phyloP scores from a whole-genome alignment of 306 rosid species.

The Cyamopsis tetragonoloba region DNA sequence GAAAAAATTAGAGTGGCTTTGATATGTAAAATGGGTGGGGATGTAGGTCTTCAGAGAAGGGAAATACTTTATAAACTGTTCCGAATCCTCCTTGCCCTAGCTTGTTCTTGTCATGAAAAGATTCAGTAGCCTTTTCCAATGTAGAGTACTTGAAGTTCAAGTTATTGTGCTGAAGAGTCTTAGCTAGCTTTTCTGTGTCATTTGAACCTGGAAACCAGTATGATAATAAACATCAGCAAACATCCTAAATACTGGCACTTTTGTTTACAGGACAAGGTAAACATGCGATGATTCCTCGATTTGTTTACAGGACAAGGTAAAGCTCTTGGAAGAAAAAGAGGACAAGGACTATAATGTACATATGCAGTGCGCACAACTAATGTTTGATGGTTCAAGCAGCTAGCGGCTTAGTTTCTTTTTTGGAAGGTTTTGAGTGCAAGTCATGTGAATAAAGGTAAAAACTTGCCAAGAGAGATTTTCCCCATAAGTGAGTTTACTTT shows the following conservation, averaged over 20 bases:
- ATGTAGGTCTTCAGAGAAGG: slow-evolving; percentile 14
- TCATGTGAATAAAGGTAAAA: neutral
- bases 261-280: neutral
- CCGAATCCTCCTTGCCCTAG: slow-evolving; percentile 98
- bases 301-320: slow-evolving; percentile 3
- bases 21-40: neutral
- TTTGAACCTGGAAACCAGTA: slow-evolving; percentile 49
- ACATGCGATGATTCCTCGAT: neutral
- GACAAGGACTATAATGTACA: neutral
- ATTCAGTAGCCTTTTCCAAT: slow-evolving; percentile 78
- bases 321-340: neutral
- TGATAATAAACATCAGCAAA: neutral
- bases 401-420: too few relatives aligned
- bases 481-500: neutral
- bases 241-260: neutral
- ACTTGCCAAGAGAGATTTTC: neutral
- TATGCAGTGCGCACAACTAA: neutral
- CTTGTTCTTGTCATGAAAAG: slow-evolving; percentile 59
- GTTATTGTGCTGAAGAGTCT: slow-evolving; percentile 63
- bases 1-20: slow-evolving; percentile 1
- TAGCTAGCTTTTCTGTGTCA: slow-evolving; percentile 60
- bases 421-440: neutral
- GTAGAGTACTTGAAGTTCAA: slow-evolving; percentile 86
- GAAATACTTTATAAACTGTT: slow-evolving; percentile 76
- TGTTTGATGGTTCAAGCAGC: neutral